Percentiles rank a stretch among this genome's conserved stretches.
Conservation (phyloP, 352 stramenopile genomes). For the Salisapilia sapeloensis region DNA sequence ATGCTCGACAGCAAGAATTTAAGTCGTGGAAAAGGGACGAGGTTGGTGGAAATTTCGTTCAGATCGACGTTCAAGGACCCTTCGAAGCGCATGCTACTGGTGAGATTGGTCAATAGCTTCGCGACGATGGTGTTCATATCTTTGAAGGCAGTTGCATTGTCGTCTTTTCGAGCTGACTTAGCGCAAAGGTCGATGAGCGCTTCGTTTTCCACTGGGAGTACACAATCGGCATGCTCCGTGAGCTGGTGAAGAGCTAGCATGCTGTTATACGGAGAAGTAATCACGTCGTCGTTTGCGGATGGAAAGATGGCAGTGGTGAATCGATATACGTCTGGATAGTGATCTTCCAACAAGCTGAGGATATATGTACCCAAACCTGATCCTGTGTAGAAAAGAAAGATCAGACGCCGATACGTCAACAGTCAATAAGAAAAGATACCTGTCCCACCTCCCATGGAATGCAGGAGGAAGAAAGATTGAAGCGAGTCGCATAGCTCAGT, state of each 20-base stretch:
- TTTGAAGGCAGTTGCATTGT: conserved; percentile 79
- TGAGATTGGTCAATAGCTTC: conserved; percentile 95
- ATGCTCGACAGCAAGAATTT: conserved; percentile 93
- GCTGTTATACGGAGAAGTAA: conserved; percentile 89
- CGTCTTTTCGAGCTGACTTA: conserved; percentile 9
- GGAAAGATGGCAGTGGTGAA: conserved; percentile 71
- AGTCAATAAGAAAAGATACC: conserved; percentile 5
- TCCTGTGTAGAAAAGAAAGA: conserved; percentile 8
- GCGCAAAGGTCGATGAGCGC: conserved; percentile 56
- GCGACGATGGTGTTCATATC: conserved; percentile 98
- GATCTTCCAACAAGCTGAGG: conserved; percentile 62
- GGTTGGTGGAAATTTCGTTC: conserved; percentile 98
- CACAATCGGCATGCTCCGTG: conserved; percentile 78
- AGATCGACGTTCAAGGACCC: conserved; percentile 97
- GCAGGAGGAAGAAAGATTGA: conserved; percentile 86
- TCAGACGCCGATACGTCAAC: background rate
- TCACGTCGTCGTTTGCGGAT: conserved; percentile 82
- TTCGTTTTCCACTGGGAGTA: conserved; percentile 85
- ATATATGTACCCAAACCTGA: conserved; percentile 85
- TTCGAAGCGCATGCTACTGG: conserved; percentile 97
- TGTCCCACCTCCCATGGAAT: conserved; percentile 86
- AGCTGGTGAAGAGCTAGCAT: conserved; percentile 66
- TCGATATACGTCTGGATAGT: conserved; percentile 75
- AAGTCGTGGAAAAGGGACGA: conserved; percentile 97
- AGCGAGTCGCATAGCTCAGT: conserved; percentile 82